Evolutionary conservation across 2,329 filamentous ascomycete genomes (phyloP), one percentile per base, ranked within the genome.

Genomic region (Aquanectria penicillioides): DNA sequence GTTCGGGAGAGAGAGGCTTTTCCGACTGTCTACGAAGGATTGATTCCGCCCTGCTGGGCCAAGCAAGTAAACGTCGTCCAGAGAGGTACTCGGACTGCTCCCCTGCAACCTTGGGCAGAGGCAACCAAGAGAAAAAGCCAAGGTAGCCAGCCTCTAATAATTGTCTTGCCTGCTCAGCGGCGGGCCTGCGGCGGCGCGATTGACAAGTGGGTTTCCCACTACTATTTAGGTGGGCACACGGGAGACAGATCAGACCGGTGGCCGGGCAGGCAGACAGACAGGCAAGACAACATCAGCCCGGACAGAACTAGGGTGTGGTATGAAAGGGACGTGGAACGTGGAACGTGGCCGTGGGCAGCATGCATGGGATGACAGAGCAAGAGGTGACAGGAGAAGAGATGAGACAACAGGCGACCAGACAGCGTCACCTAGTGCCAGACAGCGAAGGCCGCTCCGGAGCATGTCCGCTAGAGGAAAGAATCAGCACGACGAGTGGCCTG

Each of bases 391-490:
- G 50, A 22, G 17, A 44, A 33, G 40, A 17, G 44, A 26, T 6
- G 46, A 33, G 33, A 49, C 18, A 17, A 41, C 47, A 25, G 18
- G 17, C 31, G n/a, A 57, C 54, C 46, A 43, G 17, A 46, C 38
- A 29, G n/a, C 28, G 23, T 26, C 47, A 15, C 17, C 49, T 43
- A 38, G 43, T 33, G 23, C 29, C 52, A 49, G 36, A 36, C 31
- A 37, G 18, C 31, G n/a, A 23, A 44, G 47, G 26, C 46, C 18
- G 54, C 47, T 5, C 33, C 55, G 55, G 55, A 52, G 55, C 29
- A 40, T 15, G 43, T 26, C 55, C 47, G 20, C 41, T 25, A 41
- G 55, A 38, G 55, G 55, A 38, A 52, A 52, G 48, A 58, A 58
- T 58, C 47, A 38, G 55, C 54, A 33, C 18, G 37, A 28, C 29